Evolutionary conservation across 2,329 filamentous ascomycete genomes (phyloP).

Genomic region (Diatrype stigma): DNA sequence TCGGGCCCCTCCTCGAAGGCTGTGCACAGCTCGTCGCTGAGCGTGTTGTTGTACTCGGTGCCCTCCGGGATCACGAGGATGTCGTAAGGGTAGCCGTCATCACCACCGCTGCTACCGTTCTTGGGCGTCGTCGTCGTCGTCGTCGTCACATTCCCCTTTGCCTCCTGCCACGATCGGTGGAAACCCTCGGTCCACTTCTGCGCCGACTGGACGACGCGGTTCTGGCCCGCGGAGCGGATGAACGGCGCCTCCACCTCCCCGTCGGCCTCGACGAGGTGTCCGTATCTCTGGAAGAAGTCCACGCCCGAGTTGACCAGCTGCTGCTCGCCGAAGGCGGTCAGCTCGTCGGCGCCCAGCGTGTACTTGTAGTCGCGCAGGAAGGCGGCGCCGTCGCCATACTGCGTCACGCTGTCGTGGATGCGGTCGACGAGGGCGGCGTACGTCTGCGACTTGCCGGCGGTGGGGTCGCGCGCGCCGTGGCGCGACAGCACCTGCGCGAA

Average conservation of each 20-base stretch:
- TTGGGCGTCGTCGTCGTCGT: background rate
- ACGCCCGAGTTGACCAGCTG: constrained; percentile 71
- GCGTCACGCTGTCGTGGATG: constrained; percentile 55
- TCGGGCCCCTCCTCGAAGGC: constrained; percentile 61
- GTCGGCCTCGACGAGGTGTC: constrained; percentile 48
- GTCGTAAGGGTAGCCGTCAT: constrained; percentile 42
- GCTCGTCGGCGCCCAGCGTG: constrained; percentile 62
- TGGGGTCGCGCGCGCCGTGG: constrained; percentile 82
- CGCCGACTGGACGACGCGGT: constrained; percentile 71
- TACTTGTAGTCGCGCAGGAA: constrained; percentile 74
- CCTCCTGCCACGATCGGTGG: constrained; percentile 46
- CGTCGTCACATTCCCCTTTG: constrained; percentile 21
- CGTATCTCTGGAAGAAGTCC: constrained; percentile 73
- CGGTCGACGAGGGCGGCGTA: constrained; percentile 63
- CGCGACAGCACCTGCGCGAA: constrained; percentile 80
- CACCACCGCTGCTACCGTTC: background rate
- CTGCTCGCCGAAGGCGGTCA: constrained; percentile 63
- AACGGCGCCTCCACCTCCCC: constrained; percentile 54
- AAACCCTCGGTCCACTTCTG: constrained; percentile 73
- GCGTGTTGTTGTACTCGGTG: constrained; percentile 69
- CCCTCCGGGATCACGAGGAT: constrained; percentile 70
- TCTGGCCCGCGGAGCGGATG: constrained; percentile 64
- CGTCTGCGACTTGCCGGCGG: constrained; percentile 56
- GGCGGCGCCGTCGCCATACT: constrained; percentile 59
- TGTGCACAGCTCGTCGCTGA: constrained; percentile 69